phyloP scores from a whole-genome alignment of 2,329 filamentous ascomycete species.

The Furcasterigmium furcatum region DNA sequence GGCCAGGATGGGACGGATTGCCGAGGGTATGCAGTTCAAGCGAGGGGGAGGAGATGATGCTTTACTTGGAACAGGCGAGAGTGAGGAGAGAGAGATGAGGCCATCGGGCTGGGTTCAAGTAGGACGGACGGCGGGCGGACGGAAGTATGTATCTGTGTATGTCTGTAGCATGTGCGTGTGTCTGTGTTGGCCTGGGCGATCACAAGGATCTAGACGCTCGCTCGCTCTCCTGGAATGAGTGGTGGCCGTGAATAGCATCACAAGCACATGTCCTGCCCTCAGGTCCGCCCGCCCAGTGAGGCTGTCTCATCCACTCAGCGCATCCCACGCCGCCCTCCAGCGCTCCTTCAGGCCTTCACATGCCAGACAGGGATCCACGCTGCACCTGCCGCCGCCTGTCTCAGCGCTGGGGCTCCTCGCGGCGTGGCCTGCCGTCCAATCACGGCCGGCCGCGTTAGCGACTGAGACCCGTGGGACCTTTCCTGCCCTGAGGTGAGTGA shows the following conservation, averaged over 20 bases:
- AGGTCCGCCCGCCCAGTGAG: background rate
- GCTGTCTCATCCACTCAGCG: too few relatives aligned
- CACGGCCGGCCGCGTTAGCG: background rate
- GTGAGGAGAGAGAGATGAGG: too few relatives aligned
- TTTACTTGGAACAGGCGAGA: too few relatives aligned
- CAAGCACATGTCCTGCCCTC: background rate
- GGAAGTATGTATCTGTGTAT: too few relatives aligned
- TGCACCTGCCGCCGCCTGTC: background rate
- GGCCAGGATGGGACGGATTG: too few relatives aligned
- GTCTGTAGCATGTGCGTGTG: too few relatives aligned
- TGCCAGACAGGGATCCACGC: background rate
- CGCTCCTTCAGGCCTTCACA: background rate
- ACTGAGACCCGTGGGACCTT: background rate
- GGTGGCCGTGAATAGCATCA: background rate
- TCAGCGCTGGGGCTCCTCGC: background rate
- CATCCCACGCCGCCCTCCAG: too few relatives aligned
- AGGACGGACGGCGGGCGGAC: too few relatives aligned
- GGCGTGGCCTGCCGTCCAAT: background rate
- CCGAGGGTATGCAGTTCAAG: too few relatives aligned
- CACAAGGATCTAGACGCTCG: conserved; percentile 1
- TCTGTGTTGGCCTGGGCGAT: background rate
- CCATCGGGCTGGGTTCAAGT: too few relatives aligned
- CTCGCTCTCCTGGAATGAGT: background rate
- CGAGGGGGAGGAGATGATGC: too few relatives aligned
- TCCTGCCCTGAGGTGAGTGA: background rate